Percentiles rank a stretch among this genome's conserved stretches.
These are phyloP conservation scores for Prunus fruticosa DNA, from an alignment of 306 rosid genomes.

Conservation along the genomic window DNA sequence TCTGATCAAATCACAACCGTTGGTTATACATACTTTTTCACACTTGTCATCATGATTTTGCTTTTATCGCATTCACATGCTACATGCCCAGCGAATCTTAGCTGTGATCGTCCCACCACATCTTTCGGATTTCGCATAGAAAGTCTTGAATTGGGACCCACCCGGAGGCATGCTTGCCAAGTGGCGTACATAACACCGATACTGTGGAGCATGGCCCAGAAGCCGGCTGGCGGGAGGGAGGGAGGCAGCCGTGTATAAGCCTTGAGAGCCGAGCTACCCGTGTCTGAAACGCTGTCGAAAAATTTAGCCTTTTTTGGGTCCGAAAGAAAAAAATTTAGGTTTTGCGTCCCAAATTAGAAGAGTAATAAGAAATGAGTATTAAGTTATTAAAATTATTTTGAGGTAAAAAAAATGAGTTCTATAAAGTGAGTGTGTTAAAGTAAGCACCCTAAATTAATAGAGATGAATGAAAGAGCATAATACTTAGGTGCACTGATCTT, in stretches of 20 bases:
- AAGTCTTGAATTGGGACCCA: slow-evolving; percentile 14
- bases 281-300: not conserved
- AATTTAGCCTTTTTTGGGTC: too few relatives aligned
- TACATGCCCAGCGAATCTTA: not conserved
- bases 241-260: not conserved
- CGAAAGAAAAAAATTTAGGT: not conserved
- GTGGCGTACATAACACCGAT: slow-evolving; percentile 1
- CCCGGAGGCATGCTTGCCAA: slow-evolving; percentile 15
- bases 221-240: not conserved
- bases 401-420: too few relatives aligned
- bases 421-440: too few relatives aligned
- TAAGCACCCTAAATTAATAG: not conserved
- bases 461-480: too few relatives aligned
- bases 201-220: not conserved
- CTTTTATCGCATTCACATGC: not conserved
- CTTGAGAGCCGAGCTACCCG: not conserved
- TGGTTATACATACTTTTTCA: not conserved
- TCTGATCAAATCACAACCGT: slow-evolving; percentile 9
- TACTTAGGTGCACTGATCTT: too few relatives aligned
- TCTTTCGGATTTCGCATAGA: not conserved
- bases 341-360: not conserved
- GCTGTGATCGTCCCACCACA: slow-evolving; percentile 1
- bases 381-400: too few relatives aligned
- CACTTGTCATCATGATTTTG: not conserved
- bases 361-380: not conserved